phyloP scores from a whole-genome alignment of 345 rosid genomes.

The Jatropha curcas region DNA sequence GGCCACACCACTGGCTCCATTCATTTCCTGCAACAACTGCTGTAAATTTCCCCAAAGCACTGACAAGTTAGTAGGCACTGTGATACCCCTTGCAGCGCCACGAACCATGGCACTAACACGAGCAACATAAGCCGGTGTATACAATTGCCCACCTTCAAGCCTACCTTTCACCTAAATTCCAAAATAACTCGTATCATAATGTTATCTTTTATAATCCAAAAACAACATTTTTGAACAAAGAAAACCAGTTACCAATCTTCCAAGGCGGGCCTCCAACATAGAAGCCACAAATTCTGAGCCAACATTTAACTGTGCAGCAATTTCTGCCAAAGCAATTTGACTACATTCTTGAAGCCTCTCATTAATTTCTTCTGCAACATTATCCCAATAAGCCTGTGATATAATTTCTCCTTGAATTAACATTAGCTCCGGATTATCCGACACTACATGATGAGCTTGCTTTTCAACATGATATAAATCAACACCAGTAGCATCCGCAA shows the following conservation, averaged over 20 bases:
- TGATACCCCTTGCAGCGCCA: slow-evolving; percentile 87
- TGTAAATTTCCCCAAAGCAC: slow-evolving; percentile 74
- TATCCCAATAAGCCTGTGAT: slow-evolving; percentile 92
- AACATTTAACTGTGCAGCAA: slow-evolving; percentile 85
- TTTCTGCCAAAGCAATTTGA: slow-evolving; percentile 82
- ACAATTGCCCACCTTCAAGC: slow-evolving; percentile 97
- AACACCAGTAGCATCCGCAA: slow-evolving; percentile 77
- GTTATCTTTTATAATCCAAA: not conserved
- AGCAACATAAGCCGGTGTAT: slow-evolving; percentile 93
- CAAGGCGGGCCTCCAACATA: slow-evolving; percentile 87
- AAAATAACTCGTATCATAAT: slow-evolving; percentile 16
- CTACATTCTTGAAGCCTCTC: slow-evolving; percentile 97
- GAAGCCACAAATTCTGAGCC: slow-evolving; percentile 84
- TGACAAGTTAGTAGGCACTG: slow-evolving; percentile 81
- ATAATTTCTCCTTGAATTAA: slow-evolving; percentile 86
- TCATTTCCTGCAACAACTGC: slow-evolving; percentile 83
- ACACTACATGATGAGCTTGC: slow-evolving; percentile 68
- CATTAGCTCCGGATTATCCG: slow-evolving; percentile 53
- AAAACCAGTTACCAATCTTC: slow-evolving; percentile 59
- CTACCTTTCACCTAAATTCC: slow-evolving; percentile 79
- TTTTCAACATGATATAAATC: slow-evolving; percentile 94
- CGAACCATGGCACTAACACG: slow-evolving; percentile 94
- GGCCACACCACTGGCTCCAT: slow-evolving; percentile 82
- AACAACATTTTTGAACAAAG: not conserved
- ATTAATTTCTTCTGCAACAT: slow-evolving; percentile 84